Percentiles rank a stretch among this genome's conserved stretches.
Conservation (phyloP, 139 green algal species). For the Marvania coccoides region DNA sequence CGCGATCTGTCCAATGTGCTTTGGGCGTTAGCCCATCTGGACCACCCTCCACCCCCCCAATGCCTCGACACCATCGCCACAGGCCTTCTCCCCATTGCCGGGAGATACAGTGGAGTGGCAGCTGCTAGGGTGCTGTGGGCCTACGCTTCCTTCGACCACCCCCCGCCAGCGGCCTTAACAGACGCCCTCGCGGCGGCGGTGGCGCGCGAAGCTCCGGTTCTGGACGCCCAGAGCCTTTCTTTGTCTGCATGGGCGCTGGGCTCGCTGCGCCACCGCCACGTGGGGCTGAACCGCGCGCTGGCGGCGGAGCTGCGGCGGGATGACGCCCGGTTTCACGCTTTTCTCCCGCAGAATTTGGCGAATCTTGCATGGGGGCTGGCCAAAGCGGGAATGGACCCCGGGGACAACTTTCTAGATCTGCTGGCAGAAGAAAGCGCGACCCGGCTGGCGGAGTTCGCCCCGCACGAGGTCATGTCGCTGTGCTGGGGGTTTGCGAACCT, state of each 20-base stretch:
- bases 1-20: slow-evolving; percentile 23
- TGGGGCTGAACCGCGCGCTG: not conserved
- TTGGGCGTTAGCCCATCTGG: slow-evolving; percentile 19
- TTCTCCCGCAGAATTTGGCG: slow-evolving; percentile 17
- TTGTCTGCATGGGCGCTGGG: slow-evolving; percentile 20
- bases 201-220: not conserved
- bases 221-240: slow-evolving; percentile 22
- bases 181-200: slow-evolving; percentile 5
- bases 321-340: slow-evolving; percentile 2
- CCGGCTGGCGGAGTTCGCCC: not conserved
- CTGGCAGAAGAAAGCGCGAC: not conserved
- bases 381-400: slow-evolving; percentile 5
- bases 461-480: slow-evolving; percentile 2
- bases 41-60: not conserved
- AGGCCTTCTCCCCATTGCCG: not conserved
- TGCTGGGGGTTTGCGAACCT: not conserved
- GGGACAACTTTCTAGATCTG: not conserved
- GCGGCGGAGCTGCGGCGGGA: not conserved
- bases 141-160: slow-evolving; percentile 10
- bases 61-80: not conserved
- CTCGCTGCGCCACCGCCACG: slow-evolving; percentile 11
- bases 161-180: slow-evolving; percentile 1
- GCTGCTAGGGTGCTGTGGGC: slow-evolving; percentile 1
- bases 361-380: slow-evolving; percentile 28
- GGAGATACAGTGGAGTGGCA: not conserved